Evolutionary conservation across 1,139 yeast species (phyloP), one percentile per base, ranked within the genome.

Genomic region (Pichia sp.): DNA sequence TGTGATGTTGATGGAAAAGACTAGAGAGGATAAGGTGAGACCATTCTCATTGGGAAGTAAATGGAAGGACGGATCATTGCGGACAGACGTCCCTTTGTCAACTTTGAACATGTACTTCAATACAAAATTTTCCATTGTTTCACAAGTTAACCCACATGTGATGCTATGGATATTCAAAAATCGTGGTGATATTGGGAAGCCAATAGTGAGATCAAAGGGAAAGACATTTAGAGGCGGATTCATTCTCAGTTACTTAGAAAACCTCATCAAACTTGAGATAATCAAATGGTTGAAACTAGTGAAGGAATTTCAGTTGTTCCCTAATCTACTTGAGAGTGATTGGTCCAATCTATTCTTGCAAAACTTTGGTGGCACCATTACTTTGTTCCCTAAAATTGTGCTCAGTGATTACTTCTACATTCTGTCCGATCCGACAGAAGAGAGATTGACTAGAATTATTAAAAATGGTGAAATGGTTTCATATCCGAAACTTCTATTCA

Each of bases 131-230:
- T 68, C 86, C 4, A 67, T 83, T 35, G 93, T 83, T 21, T 78
- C 87, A 6, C 94, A 83, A 57, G 91, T 82, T 9, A 83, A 83
- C 53, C 93, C 94, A 1, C 94, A 83, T 54, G 80, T 83, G 30
- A 72, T 82, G 39, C 63, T 83, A 24, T 83, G 83, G 58, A 79
- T 78, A 49, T 83, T 75, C 54, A 83, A 88, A 4, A 87, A 91
- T 15, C 72, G 80, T 48, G 94, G 94, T 2, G 75, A 86, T 1
- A 85, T 82, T 19, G 94, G 94, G 0, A 64, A 82, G 38, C 94
- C 94, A 0, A 85, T 83, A 13, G 71, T 83, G 0, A 68, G 81
- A 41, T 58, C 80, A n/a, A 73, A 55, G 37, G 72, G 74, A 1
- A 56, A 58, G 29, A 74, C 77, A 4, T 69, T 82, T 48, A 62